These are phyloP conservation scores for Thalassiosira hispida DNA, from an alignment of 352 stramenopile species.

Conservation along the genomic window DNA sequence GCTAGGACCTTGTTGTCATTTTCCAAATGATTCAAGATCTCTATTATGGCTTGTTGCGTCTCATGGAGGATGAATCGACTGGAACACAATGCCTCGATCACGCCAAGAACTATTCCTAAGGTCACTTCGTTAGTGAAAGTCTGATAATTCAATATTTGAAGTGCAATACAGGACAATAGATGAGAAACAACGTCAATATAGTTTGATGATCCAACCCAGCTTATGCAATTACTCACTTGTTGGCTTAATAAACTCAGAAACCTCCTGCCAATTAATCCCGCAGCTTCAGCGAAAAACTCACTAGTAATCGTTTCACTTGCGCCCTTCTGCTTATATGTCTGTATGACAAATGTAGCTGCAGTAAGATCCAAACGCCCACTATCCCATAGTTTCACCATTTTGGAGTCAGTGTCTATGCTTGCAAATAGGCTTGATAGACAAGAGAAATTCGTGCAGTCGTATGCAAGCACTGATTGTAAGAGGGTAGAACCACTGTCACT, in stretches of 20 bases:
- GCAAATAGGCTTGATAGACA: conserved; percentile 28
- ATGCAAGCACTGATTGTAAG: conserved; percentile 42
- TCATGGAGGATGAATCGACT: conserved; percentile 13
- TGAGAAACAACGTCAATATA: neutral
- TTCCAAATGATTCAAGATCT: conserved; percentile 30
- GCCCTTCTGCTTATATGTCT: conserved; percentile 20
- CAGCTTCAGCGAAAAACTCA: conserved; percentile 4
- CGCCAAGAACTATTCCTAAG: conserved; percentile 20
- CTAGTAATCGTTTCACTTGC: conserved; percentile 7
- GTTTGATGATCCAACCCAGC: neutral
- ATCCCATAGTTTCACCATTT: conserved; percentile 29
- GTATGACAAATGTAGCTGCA: conserved; percentile 40
- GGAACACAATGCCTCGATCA: conserved; percentile 28
- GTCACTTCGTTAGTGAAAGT: neutral
- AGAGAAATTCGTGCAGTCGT: conserved; percentile 51
- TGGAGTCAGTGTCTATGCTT: conserved; percentile 7
- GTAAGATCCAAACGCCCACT: conserved; percentile 27
- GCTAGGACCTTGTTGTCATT: conserved; percentile 4
- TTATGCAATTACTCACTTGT: conserved; percentile 25
- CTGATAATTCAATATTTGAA: neutral
- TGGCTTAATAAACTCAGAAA: conserved; percentile 22
- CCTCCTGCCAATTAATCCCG: conserved; percentile 21
- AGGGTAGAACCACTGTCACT: conserved; percentile 8
- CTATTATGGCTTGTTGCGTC: conserved; percentile 11
- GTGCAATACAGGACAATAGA: neutral